These are phyloP conservation scores for Candida ovalis DNA, from an alignment of 805 yeast species.

Conservation along the genomic window DNA sequence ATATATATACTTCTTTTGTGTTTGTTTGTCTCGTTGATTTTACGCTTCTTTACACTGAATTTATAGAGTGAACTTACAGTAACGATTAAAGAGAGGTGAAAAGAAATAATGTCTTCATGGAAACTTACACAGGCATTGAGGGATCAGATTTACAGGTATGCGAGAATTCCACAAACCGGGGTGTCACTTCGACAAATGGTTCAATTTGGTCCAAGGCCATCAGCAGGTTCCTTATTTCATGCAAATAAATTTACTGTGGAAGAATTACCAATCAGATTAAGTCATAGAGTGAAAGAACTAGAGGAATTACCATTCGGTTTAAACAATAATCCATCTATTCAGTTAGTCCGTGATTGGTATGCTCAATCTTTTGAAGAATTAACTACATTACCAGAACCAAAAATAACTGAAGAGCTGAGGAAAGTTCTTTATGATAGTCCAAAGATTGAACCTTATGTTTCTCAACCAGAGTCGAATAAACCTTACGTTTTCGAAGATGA, in stretches of 20 bases:
- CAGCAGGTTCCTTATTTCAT: slow-evolving; percentile 72
- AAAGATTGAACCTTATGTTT: slow-evolving; percentile 4
- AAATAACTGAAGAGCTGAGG: slow-evolving; percentile 39
- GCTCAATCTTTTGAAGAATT: slow-evolving; percentile 86
- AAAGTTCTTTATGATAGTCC: slow-evolving; percentile 30
- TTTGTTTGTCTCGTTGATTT: no score
- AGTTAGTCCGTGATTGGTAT: slow-evolving; percentile 81
- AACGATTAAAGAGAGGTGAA: no score
- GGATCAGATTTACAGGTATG: slow-evolving; percentile 58
- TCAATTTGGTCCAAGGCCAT: slow-evolving; percentile 78
- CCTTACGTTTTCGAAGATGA: slow-evolving; percentile 42
- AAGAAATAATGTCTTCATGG: slow-evolving; percentile 40
- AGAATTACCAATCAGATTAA: slow-evolving; percentile 82
- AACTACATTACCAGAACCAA: slow-evolving; percentile 59
- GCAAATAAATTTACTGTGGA: slow-evolving; percentile 83
- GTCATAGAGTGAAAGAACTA: slow-evolving; percentile 80
- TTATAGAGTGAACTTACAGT: no score
- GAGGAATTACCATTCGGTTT: slow-evolving; percentile 77
- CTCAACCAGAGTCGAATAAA: slow-evolving; percentile 7
- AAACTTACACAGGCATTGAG: slow-evolving; percentile 45
- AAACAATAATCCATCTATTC: slow-evolving; percentile 67
- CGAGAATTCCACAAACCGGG: slow-evolving; percentile 76
- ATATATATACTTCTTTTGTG: no score
- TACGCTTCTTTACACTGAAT: no score
- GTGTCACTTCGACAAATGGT: slow-evolving; percentile 87